phyloP scores from a whole-genome alignment of 495 filamentous ascomycete species.

The Lasiosphaeria miniovina region DNA sequence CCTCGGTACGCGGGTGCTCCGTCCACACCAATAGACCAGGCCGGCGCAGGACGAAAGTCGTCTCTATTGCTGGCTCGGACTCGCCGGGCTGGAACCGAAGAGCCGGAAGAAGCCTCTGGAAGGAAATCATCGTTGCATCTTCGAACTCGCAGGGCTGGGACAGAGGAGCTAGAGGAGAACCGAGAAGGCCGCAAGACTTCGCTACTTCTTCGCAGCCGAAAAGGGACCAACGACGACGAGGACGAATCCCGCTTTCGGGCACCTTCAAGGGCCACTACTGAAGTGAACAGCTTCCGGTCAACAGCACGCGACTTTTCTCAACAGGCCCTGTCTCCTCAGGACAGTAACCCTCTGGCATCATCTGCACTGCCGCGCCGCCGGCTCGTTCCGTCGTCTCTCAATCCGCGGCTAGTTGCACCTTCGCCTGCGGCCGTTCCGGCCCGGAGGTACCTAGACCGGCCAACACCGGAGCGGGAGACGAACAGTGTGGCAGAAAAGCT shows the following conservation, averaged over 20 bases:
- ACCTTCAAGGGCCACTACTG: conserved; percentile 56
- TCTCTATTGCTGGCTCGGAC: conserved; percentile 43
- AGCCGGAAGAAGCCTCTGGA: conserved; percentile 40
- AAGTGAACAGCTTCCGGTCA: conserved; percentile 42
- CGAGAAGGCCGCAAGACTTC: conserved; percentile 40
- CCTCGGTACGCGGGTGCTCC: conserved; percentile 36
- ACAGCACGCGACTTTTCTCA: conserved; percentile 31
- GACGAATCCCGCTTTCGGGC: conserved; percentile 50
- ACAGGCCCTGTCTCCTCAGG: conserved; percentile 25
- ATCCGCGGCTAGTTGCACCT: conserved; percentile 34
- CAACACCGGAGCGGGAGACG: conserved; percentile 39
- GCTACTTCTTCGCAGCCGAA: conserved; percentile 37
- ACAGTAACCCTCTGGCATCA: conserved; percentile 27
- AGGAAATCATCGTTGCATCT: conserved; percentile 44
- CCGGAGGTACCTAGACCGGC: conserved; percentile 48
- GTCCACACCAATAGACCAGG: conserved; percentile 26
- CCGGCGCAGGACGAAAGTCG: conserved; percentile 39
- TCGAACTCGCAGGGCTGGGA: conserved; percentile 42
- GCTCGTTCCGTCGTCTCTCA: conserved; percentile 36
- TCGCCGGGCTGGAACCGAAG: conserved; percentile 45
- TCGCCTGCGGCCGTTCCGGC: conserved; percentile 24
- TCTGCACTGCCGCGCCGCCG: conserved; percentile 45
- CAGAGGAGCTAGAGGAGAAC: conserved; percentile 48
- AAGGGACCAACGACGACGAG: conserved; percentile 42
- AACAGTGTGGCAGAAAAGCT: conserved; percentile 35